Conservation (phyloP, 2,329 filamentous ascomycete species). For the Juglanconis oblonga region DNA sequence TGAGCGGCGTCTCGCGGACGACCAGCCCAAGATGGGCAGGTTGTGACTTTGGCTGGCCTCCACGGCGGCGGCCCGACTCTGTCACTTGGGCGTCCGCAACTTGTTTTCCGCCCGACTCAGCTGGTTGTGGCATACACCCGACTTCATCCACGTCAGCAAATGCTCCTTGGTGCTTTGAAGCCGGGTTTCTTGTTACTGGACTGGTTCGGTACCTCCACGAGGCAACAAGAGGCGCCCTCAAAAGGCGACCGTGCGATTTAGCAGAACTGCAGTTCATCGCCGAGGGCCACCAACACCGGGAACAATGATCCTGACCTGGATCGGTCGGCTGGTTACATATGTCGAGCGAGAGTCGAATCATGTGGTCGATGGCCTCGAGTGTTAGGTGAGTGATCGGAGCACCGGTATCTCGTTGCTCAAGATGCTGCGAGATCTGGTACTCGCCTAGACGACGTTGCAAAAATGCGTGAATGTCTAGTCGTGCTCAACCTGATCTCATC, state of each 20-base stretch:
- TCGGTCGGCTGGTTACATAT: not conserved
- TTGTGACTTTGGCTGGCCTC: not conserved
- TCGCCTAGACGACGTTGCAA: not conserved
- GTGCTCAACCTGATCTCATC: not conserved
- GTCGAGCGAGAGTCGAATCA: not conserved
- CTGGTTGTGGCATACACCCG: too few species aligned
- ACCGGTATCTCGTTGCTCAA: slow-evolving; percentile 9
- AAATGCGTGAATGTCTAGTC: not conserved
- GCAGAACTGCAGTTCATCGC: not conserved
- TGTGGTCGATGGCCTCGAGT: not conserved
- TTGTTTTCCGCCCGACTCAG: too few species aligned
- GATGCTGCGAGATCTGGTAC: slow-evolving; percentile 11
- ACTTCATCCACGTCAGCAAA: too few species aligned
- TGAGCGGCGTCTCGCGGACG: not conserved
- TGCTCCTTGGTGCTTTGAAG: too few species aligned
- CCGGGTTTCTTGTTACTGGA: too few species aligned
- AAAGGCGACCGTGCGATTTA: not conserved
- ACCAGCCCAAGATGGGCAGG: not conserved
- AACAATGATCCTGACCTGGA: not conserved
- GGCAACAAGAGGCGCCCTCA: too few species aligned
- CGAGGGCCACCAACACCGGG: not conserved
- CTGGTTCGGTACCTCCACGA: too few species aligned
- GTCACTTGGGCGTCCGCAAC: not conserved
- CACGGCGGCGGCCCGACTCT: not conserved
- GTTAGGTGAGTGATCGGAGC: not conserved